phyloP scores from a whole-genome alignment of 108 stramenopile genomes.

The Pseudonitzschia pungens region DNA sequence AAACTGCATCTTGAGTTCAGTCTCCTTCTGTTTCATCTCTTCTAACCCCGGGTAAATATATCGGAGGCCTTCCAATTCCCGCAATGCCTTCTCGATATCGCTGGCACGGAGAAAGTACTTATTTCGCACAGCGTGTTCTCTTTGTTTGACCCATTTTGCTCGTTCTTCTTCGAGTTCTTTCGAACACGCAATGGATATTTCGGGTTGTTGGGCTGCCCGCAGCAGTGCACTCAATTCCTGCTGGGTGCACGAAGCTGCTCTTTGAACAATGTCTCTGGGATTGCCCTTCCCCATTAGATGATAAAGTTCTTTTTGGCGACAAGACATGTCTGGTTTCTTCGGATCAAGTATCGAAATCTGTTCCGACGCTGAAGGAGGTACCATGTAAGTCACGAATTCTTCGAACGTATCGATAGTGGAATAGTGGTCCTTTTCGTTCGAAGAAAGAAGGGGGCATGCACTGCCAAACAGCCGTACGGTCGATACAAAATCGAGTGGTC shows the following conservation, averaged over 20 bases:
- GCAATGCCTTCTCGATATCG: conserved; percentile 21
- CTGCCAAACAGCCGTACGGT: conserved; percentile 18
- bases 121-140: conserved; percentile 22
- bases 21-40: conserved; percentile 22
- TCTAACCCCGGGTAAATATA: conserved; percentile 19
- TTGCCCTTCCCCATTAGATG: conserved; percentile 29
- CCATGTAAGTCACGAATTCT: conserved; percentile 26
- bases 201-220: conserved; percentile 28
- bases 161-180: conserved; percentile 20
- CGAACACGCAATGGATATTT: conserved; percentile 26
- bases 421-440: conserved; percentile 2
- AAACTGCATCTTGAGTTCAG: conserved; percentile 27
- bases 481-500: conserved; percentile 27
- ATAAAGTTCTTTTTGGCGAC: conserved; percentile 26
- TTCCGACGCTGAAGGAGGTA: conserved; percentile 3
- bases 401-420: conserved; percentile 20
- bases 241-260: conserved; percentile 14
- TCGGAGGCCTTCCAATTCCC: conserved; percentile 28
- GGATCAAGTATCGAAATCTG: background rate
- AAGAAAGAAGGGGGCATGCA: conserved; percentile 13
- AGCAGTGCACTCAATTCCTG: conserved; percentile 13
- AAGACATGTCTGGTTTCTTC: conserved; percentile 11
- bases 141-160: conserved; percentile 4
- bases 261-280: conserved; percentile 21
- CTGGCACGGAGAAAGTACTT: conserved; percentile 32